Evolutionary conservation across 2,329 filamentous ascomycete species (phyloP), one percentile per base, ranked within the genome.

Genomic region (Colletotrichum sp.): DNA sequence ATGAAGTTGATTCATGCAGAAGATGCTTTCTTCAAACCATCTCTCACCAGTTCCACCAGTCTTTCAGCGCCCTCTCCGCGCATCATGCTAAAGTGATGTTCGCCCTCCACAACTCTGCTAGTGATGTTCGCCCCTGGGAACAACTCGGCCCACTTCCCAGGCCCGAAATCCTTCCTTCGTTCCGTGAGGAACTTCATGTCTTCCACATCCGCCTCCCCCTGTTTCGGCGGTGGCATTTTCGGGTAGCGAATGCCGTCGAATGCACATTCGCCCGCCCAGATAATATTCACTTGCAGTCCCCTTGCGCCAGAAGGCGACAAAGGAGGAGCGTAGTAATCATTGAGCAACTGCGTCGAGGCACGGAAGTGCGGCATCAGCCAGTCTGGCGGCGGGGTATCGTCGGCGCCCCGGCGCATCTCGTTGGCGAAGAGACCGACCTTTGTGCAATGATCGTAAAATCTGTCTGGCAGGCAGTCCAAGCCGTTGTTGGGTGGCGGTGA

Each of bases 71-170:
- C 65, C 3, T 86, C 81, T 75, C 91, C 92, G 82, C 93, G 92
- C 92, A 95, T 94, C 93, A 95, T 95, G n/a, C 89, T 91, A 84
- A 95, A 95, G 85, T 95, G 93, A 80, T 95, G 71, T 19, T 72
- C 94, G 3, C 92, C 93, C 16, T 90, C 90, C 90, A 94, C 93
- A 79, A 93, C 91, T 67, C 88, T 88, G 77, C 90, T 92, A 57
- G 87, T 87, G 85, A 94, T 92, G 83, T 92, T 93, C 68, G 89
- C 85, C 62, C 86, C 82, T 64, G 92, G 90, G 44, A 94, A 85
- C 34, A 92, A 91, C 82, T 93, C 90, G 29, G 92, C 92, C 92
- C 92, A 95, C 30, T 92, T 88, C 81, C 94, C 94, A 72, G 92
- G 89, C 3, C 90, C 89, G 82, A 95, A 95, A 83, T 94, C 92